Evolutionary conservation across 495 filamentous ascomycete species (phyloP).

Genomic region (Xylaria bambusicola): DNA sequence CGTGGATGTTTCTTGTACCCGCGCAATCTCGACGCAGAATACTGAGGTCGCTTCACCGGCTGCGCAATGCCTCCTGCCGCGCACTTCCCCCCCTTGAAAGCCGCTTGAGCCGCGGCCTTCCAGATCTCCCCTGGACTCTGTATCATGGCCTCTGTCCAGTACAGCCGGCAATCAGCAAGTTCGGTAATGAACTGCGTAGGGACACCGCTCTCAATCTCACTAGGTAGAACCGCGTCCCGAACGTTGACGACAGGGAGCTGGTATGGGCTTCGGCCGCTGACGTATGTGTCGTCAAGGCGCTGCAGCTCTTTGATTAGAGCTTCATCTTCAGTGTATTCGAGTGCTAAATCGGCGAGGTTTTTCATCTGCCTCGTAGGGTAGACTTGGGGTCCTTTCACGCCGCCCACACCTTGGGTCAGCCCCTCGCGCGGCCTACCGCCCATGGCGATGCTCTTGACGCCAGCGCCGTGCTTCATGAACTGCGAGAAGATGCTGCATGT

Average conservation of each 20-base stretch:
- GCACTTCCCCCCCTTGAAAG: constrained; percentile 18
- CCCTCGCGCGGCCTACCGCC: constrained; percentile 57
- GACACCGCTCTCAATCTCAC: constrained; percentile 11
- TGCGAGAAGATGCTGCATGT: constrained; percentile 63
- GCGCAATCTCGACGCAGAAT: background rate
- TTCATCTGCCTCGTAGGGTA: constrained; percentile 15
- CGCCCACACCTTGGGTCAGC: constrained; percentile 60
- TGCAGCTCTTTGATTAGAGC: background rate
- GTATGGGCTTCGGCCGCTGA: constrained; percentile 5
- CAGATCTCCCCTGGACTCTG: constrained; percentile 41
- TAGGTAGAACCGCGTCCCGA: constrained; percentile 8
- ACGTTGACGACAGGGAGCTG: constrained; percentile 11
- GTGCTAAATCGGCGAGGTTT: constrained; percentile 7
- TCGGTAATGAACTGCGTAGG: constrained; percentile 48
- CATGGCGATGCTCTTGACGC: constrained; percentile 56
- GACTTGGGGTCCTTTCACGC: constrained; percentile 54
- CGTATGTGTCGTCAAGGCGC: constrained; percentile 3
- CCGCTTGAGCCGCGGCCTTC: constrained; percentile 33
- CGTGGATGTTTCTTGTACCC: constrained; percentile 12
- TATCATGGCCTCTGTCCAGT: constrained; percentile 42
- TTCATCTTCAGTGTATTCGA: background rate
- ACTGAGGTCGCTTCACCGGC: background rate
- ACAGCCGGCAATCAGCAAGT: constrained; percentile 48
- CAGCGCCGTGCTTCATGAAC: constrained; percentile 57
- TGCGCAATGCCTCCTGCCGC: constrained; percentile 17